Conservation (phyloP, 768 basidiomycete genomes). For the Mycena latifolia region DNA sequence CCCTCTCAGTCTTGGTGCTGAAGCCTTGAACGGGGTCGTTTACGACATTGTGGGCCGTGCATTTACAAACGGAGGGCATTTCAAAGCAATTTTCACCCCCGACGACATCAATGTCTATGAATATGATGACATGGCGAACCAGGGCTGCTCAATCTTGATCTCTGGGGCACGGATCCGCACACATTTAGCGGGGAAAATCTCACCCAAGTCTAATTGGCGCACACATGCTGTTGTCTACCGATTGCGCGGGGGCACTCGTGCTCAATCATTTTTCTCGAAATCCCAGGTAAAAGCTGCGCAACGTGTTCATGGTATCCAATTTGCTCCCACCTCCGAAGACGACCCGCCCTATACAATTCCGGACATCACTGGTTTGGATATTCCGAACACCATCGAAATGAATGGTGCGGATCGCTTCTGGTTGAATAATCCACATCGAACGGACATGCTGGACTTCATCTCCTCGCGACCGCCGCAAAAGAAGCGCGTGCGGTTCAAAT, state of each 20-base stretch:
- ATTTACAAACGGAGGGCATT: background rate
- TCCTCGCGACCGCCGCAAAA: background rate
- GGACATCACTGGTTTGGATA: background rate
- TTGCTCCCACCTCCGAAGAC: background rate
- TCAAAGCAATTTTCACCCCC: background rate
- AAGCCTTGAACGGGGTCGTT: background rate
- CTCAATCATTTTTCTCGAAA: background rate
- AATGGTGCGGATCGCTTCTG: background rate
- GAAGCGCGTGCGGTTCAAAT: background rate
- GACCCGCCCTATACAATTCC: background rate
- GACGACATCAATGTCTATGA: background rate
- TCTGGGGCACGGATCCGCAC: background rate
- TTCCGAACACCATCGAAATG: background rate
- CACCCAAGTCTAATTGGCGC: background rate
- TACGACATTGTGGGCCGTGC: slow-evolving; percentile 5
- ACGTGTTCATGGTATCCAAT: background rate
- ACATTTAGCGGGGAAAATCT: background rate
- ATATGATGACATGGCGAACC: background rate
- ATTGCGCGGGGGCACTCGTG: background rate
- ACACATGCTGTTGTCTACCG: slow-evolving; percentile 2
- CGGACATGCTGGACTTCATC: background rate
- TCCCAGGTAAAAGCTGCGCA: background rate
- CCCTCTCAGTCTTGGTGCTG: background rate
- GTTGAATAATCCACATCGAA: background rate
- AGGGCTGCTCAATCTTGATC: background rate